These are phyloP conservation scores for Chloromonas sp. DNA, from an alignment of 163 green algal species.

Conservation along the genomic window DNA sequence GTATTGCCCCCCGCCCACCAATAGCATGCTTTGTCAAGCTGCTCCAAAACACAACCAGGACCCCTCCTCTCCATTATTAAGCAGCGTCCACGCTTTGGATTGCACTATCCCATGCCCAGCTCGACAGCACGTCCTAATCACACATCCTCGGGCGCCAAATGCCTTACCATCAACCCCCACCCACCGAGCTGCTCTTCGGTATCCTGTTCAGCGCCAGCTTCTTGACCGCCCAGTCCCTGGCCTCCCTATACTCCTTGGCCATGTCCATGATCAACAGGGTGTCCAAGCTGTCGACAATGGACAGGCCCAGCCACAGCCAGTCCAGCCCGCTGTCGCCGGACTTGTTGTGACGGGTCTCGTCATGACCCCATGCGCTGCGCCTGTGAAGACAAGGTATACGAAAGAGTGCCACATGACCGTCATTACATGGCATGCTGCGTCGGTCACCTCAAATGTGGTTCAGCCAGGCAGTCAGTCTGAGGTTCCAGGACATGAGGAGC, in stretches of 20 bases:
- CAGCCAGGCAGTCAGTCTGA: neutral
- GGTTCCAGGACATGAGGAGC: neutral
- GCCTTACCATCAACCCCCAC: neutral
- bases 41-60: no score
- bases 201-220: slow-evolving; percentile 19
- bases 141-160: no score
- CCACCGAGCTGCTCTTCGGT: neutral
- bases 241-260: slow-evolving; percentile 38
- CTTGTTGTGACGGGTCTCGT: slow-evolving; percentile 33
- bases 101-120: no score
- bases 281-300: slow-evolving; percentile 74
- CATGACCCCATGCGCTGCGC: slow-evolving; percentile 37
- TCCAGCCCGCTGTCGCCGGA: neutral
- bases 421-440: neutral
- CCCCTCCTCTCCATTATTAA: no score
- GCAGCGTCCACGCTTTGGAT: no score
- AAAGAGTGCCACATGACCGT: no score
- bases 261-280: slow-evolving; percentile 52
- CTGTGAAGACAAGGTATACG: neutral
- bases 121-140: no score
- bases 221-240: slow-evolving; percentile 32
- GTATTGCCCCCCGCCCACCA: no score
- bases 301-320: slow-evolving; percentile 67
- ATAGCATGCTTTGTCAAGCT: no score
- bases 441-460: neutral